phyloP scores from a whole-genome alignment of 73 alveolate genomes.

The Paramecium caudatum region DNA sequence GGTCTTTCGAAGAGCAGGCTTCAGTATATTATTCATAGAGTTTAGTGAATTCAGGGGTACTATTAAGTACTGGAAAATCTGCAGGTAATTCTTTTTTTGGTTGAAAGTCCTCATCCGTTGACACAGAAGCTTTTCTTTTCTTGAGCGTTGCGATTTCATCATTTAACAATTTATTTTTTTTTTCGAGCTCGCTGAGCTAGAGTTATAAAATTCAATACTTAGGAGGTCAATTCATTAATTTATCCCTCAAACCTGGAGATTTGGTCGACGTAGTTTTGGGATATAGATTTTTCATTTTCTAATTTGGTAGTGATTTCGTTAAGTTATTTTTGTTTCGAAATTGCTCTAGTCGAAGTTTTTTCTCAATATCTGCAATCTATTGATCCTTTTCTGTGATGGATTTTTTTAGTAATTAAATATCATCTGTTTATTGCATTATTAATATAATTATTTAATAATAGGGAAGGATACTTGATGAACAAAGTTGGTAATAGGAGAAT shows the following conservation, averaged over 20 bases:
- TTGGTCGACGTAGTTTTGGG: neutral
- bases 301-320: slow-evolving; percentile 3
- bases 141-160: neutral
- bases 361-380: slow-evolving; percentile 21
- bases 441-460: no score
- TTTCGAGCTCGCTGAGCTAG: neutral
- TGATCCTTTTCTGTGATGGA: slow-evolving; percentile 8
- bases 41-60: neutral
- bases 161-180: slow-evolving; percentile 4
- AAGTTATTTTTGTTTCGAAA: neutral
- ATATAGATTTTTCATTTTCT: slow-evolving; percentile 32
- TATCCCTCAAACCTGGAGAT: neutral
- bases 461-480: no score
- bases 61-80: slow-evolving; percentile 18
- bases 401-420: slow-evolving; percentile 13
- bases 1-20: neutral
- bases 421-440: no score
- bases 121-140: slow-evolving; percentile 26
- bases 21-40: slow-evolving; percentile 5
- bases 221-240: neutral
- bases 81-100: neutral
- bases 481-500: no score
- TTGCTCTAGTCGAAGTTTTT: slow-evolving; percentile 21
- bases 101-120: slow-evolving; percentile 33
- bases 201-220: slow-evolving; percentile 15